Percentiles rank a stretch among this genome's conserved stretches.
These are phyloP conservation scores for Euphorbia peplus DNA, from an alignment of 345 rosid species.

Conservation along the genomic window DNA sequence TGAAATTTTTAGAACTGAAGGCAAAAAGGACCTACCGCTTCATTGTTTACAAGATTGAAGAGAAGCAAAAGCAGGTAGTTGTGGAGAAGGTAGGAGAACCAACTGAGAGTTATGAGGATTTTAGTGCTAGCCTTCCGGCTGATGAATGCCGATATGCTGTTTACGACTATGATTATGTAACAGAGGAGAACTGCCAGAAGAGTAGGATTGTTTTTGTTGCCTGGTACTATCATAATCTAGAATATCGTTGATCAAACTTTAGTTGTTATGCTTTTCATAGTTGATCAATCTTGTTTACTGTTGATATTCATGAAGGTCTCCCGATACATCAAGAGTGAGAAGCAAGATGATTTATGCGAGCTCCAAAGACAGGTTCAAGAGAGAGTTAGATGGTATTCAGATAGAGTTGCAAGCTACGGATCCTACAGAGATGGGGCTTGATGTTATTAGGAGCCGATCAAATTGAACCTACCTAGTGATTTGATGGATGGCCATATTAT, in stretches of 20 bases:
- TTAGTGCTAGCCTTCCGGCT: conserved; percentile 56
- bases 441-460: conserved; percentile 60
- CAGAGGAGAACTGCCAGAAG: conserved; percentile 64
- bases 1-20: conserved; percentile 59
- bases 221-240: conserved; percentile 35
- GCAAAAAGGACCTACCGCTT: conserved; percentile 61
- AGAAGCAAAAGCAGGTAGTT: conserved; percentile 61
- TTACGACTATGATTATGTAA: conserved; percentile 61
- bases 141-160: conserved; percentile 71
- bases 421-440: conserved; percentile 67
- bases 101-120: conserved; percentile 46
- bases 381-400: conserved; percentile 67
- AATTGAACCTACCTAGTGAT: conserved; percentile 26
- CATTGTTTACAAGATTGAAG: conserved; percentile 62
- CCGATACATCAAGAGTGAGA: conserved; percentile 57
- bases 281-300: background rate
- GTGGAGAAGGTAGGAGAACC: conserved; percentile 72
- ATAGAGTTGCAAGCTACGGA: conserved; percentile 69
- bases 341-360: conserved; percentile 77
- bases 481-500: conserved; percentile 20
- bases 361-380: conserved; percentile 64
- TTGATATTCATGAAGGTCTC: conserved; percentile 42
- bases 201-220: conserved; percentile 66
- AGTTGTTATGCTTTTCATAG: background rate
- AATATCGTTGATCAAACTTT: background rate